Evolutionary conservation across 108 stramenopile species (phyloP).

Genomic region (Parmales sp.): DNA sequence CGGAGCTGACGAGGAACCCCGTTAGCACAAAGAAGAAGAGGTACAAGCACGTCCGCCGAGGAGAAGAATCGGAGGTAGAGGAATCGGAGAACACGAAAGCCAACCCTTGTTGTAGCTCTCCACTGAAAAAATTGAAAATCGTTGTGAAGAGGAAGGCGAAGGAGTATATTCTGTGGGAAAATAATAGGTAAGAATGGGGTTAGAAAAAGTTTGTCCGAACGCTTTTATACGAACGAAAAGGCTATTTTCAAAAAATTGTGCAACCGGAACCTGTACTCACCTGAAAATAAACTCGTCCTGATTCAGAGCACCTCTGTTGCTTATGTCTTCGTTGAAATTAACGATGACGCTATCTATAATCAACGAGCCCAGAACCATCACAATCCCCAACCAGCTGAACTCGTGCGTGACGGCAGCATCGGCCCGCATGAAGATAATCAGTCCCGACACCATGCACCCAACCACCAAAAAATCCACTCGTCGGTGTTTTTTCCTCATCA

Average conservation of each 20-base stretch:
- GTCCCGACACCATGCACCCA: constrained; percentile 60
- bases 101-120: neutral
- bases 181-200: no score
- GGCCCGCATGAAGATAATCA: constrained; percentile 78
- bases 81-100: neutral
- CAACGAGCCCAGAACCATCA: constrained; percentile 26
- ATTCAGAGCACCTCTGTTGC: constrained; percentile 65
- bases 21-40: constrained; percentile 57
- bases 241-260: no score
- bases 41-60: neutral
- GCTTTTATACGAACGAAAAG: no score
- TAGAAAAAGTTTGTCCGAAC: no score
- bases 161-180: no score
- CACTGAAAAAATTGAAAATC: neutral
- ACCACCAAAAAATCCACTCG: constrained; percentile 60
- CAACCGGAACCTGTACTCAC: no score
- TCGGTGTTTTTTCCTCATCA: constrained; percentile 53
- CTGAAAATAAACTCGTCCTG: constrained; percentile 84
- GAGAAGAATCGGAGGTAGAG: neutral
- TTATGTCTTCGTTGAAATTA: constrained; percentile 71
- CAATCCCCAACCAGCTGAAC: constrained; percentile 52
- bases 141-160: constrained; percentile 15
- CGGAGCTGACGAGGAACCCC: constrained; percentile 71
- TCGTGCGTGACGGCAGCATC: constrained; percentile 50
- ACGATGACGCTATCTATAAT: constrained; percentile 70